Evolutionary conservation across 257 asterid genomes (phyloP).

Genomic region (Scutellaria minor): DNA sequence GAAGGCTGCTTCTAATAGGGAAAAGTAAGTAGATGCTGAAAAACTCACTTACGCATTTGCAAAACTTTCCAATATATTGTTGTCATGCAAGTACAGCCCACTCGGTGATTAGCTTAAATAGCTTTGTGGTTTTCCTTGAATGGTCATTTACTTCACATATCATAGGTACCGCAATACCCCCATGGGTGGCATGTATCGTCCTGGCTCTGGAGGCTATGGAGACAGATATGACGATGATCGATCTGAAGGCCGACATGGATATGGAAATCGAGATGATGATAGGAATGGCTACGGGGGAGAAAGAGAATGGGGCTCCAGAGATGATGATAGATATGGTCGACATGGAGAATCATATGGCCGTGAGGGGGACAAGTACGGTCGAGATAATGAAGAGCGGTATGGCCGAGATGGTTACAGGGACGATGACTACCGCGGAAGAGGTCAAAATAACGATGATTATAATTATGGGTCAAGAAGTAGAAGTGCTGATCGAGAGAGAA

Average conservation of each 20-base stretch:
- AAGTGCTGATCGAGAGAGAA: conserved; percentile 74
- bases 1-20: conserved; percentile 92
- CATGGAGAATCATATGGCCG: conserved; percentile 70
- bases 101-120: conserved; percentile 6
- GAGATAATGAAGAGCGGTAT: conserved; percentile 71
- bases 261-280: conserved; percentile 79
- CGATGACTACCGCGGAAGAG: conserved; percentile 73
- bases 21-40: conserved; percentile 64
- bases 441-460: conserved; percentile 58
- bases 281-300: conserved; percentile 82
- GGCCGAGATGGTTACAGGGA: conserved; percentile 70
- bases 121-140: conserved; percentile 14
- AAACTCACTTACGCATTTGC: conserved; percentile 17
- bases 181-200: conserved; percentile 69
- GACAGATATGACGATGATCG: conserved; percentile 81
- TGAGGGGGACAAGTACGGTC: conserved; percentile 69
- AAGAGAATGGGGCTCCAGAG: conserved; percentile 71
- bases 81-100: conserved; percentile 4
- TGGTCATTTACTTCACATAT: conserved; percentile 24
- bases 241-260: conserved; percentile 47
- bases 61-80: conserved; percentile 12
- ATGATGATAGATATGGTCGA: conserved; percentile 76
- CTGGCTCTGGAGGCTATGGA: conserved; percentile 78
- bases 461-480: conserved; percentile 80
- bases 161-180: conserved; percentile 73